Base-by-base conservation (phyloP, 768 basidiomycete genomes). In the Boletellus ananiceps region DNA sequence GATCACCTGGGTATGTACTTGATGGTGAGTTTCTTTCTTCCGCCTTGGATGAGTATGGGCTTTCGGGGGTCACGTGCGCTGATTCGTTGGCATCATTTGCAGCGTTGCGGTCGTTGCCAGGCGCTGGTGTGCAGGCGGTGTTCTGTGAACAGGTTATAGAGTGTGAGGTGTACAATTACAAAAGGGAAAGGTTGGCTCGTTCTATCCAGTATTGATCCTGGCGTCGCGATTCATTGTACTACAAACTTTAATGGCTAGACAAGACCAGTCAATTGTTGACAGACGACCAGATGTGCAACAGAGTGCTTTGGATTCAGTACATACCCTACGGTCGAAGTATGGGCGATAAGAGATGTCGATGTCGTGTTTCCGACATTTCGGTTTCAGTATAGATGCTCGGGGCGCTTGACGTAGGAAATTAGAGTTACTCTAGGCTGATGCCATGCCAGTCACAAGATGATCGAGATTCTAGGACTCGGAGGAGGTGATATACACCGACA, bases 1-100 rank as follows among this genome's bases (percentile, higher is more conserved):
- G 54, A 61, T 44, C 52, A 61, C 49, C 61, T 82, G 27, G 64
- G 58, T 1, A 15, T 60, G 2, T 84, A 62, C 60, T 59, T 84
- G 40, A 62, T 78, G 69, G 82, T 82, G 49, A 52, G 76, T 58
- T 12, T 11, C 21, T 18, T 25, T 16, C 2, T 21, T n/a, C 11
- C 8, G 6, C 7, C 14, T 14, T 25, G 8, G 15, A 31, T 27
- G 2, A 42, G 3, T 14, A 4, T 13, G 23, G 23, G 19, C 3
- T 25, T 25, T 25, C 4, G 23, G 23, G 19, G n/a, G 5, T 1
- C 1, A 8, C 14, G 29, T 29, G 8, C 25, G 11, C 46, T 48
- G 36, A 62, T 49, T 21, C 6, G 8, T 43, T 16, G 44, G 21
- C 5, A 6, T 43, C 19, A 40, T 11, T 35, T n/a, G 7, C 25